Evolutionary conservation across 345 rosid species (phyloP), one percentile per base, ranked within the genome.

Genomic region (Eucalyptus paniculata): DNA sequence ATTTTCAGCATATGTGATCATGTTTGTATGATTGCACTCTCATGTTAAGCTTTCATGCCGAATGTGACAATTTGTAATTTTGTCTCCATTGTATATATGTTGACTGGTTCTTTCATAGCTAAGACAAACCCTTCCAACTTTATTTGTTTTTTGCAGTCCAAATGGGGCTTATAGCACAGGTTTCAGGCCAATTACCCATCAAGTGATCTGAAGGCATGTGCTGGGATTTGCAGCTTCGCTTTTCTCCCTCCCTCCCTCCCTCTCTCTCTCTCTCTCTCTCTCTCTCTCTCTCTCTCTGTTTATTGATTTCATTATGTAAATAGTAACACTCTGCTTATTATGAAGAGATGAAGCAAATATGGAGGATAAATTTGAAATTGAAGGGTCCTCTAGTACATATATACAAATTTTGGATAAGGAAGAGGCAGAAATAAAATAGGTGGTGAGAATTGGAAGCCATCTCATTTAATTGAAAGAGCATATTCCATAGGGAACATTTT

Each of bases 121-220:
- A 40, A 28, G 32, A 56, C 50, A 30, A 45, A 49, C 47, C 83
- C 69, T 50, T 62, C 24, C 53, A 58, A 56, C 28, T 42, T 51
- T 62, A 30, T 54, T 89, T 49, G 49, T 3, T 85, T 88, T 56
- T 88, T 92, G 93, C 95, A 97, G 99, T 89, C 99, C 99, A 32
- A 95, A 96, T 95, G 99, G 99, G 94, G 99, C 99, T 86, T 97
- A 97, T 89, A 95, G 97, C 94, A 91, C 97, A 58, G 99, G 98
- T 91, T 97, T 96, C 93, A 95, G 91, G 92, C 98, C 99, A 90
- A 97, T 95, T 94, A 96, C 98, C 65, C 99, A 96, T 92, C 99
- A 96, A 95, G 99, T 96, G 99, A 96, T 94, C 92, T 91, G 91
- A 94, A 86, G 95, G 95, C 96, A 93, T 88, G 94, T 91, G 88